A percentile compares a stretch with the other conserved stretches of the same genome.
phyloP scores from a whole-genome alignment of 2,329 filamentous ascomycete species.

The Fusarium mexicanum region DNA sequence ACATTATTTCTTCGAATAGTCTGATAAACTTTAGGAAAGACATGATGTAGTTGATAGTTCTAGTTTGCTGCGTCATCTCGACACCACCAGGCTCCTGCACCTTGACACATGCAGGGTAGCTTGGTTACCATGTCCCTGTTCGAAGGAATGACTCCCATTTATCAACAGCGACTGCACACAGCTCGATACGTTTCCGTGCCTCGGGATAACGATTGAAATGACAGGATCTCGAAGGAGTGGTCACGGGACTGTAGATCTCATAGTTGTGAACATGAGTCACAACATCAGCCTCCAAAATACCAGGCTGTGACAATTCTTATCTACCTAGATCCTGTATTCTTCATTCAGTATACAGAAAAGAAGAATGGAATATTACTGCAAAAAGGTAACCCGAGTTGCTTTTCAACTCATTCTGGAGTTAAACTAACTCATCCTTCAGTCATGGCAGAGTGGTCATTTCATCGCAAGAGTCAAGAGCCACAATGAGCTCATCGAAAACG shows the following conservation, averaged over 20 bases:
- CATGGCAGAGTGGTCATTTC: neutral
- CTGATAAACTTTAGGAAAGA: no score
- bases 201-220: neutral
- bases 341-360: no score
- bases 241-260: neutral
- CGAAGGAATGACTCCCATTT: neutral
- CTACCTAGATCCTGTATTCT: neutral
- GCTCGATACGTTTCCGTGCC: neutral
- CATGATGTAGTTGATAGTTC: neutral
- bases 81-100: neutral
- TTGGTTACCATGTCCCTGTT: neutral
- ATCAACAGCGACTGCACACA: neutral
- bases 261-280: neutral
- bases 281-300: neutral
- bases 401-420: neutral
- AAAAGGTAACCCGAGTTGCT: neutral
- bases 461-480: neutral
- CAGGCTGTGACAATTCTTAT: neutral
- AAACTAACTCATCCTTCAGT: neutral
- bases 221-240: neutral
- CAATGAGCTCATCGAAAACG: neutral
- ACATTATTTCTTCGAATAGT: neutral
- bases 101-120: neutral
- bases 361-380: neutral
- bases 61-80: neutral